Evolutionary conservation across 2,329 filamentous ascomycete genomes (phyloP).

Genomic region (Madurella mycetomatis): DNA sequence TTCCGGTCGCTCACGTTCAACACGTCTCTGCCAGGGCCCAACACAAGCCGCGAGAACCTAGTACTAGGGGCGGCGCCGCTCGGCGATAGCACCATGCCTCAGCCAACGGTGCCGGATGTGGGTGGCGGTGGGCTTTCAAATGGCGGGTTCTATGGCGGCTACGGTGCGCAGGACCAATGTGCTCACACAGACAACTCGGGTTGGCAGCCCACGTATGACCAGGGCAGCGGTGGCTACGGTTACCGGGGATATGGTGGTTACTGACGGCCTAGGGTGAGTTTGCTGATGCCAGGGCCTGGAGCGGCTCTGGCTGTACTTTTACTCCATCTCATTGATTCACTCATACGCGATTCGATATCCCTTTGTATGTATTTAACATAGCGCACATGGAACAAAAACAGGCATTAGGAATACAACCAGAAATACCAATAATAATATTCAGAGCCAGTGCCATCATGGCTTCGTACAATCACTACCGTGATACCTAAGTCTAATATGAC

Average conservation of each 20-base stretch:
- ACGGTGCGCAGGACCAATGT: not conserved
- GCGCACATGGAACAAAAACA: no score
- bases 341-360: no score
- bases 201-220: not conserved
- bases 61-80: slow-evolving; percentile 39
- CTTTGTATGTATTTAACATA: not conserved
- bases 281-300: not conserved
- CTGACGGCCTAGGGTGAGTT: not conserved
- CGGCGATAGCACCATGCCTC: slow-evolving; percentile 28
- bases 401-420: no score
- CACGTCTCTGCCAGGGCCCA: slow-evolving; percentile 24
- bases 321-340: no score
- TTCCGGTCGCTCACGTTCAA: slow-evolving; percentile 39
- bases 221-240: not conserved
- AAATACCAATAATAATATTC: no score
- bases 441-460: no score
- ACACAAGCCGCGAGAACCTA: slow-evolving; percentile 37
- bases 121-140: slow-evolving; percentile 8
- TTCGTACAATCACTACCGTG: no score
- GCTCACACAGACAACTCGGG: not conserved
- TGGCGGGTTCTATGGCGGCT: slow-evolving; percentile 1
- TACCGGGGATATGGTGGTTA: slow-evolving; percentile 9
- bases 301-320: no score
- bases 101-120: slow-evolving; percentile 34
- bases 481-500: no score